Conservation (phyloP, 129 eudicot species). For the Helichrysum umbraculigerum region DNA sequence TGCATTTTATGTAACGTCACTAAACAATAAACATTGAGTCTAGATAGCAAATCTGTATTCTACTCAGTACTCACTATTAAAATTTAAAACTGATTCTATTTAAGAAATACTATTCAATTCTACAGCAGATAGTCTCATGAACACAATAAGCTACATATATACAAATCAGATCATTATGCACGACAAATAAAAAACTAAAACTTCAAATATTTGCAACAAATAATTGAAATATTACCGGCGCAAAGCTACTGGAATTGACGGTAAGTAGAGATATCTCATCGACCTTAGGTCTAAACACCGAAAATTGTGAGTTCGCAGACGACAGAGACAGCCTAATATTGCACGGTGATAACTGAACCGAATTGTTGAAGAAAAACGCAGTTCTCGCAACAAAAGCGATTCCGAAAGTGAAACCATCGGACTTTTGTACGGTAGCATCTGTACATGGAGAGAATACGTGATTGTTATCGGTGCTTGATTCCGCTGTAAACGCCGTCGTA, state of each 20-base stretch:
- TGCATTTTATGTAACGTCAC: too few relatives aligned
- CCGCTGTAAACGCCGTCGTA: conserved; percentile 14
- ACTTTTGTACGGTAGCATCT: conserved; percentile 56
- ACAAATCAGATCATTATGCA: background rate
- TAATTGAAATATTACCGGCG: conserved; percentile 47
- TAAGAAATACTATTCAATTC: background rate
- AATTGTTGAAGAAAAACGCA: conserved; percentile 55
- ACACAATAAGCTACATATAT: background rate
- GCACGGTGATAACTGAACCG: conserved; percentile 77
- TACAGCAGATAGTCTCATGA: background rate
- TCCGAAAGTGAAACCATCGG: conserved; percentile 89
- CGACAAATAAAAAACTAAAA: background rate
- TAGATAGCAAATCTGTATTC: too few relatives aligned
- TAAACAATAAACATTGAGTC: too few relatives aligned
- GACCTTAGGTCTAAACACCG: conserved; percentile 86
- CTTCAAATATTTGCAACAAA: background rate
- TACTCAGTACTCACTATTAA: too few relatives aligned
- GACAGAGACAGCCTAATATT: conserved; percentile 59
- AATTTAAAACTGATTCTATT: too few relatives aligned
- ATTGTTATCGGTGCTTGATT: conserved; percentile 62
- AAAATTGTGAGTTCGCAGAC: conserved; percentile 48
- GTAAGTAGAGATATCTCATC: conserved; percentile 96
- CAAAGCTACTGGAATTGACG: conserved; percentile 58
- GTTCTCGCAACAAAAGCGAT: conserved; percentile 52
- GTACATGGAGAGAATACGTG: conserved; percentile 68